Evolutionary conservation across 306 rosid genomes (phyloP).

Genomic region (Cotoneaster glaucophyllus): DNA sequence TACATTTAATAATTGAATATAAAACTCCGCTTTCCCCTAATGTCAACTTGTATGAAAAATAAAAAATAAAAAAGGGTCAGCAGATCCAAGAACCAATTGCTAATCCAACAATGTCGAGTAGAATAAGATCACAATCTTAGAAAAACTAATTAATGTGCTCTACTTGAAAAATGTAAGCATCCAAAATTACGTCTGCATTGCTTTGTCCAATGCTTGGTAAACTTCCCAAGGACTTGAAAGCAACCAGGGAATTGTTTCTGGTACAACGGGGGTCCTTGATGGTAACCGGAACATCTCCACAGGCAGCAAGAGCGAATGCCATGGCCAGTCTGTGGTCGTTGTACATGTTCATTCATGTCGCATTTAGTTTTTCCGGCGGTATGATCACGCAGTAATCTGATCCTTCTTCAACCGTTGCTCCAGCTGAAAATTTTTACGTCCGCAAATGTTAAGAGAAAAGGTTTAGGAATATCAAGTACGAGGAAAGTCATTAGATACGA

Average conservation of each 20-base stretch:
- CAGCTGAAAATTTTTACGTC: conserved; percentile 41
- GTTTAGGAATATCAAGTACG: not conserved
- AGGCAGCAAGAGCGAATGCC: conserved; percentile 94
- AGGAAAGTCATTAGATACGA: conserved; percentile 2
- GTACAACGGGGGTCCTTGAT: conserved; percentile 96
- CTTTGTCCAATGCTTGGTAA: conserved; percentile 22
- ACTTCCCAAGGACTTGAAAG: conserved; percentile 75
- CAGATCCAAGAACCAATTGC: conserved; percentile 12
- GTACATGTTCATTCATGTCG: conserved; percentile 77
- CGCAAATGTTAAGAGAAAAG: not conserved
- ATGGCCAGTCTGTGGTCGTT: conserved; percentile 99
- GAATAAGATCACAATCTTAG: conserved; percentile 11
- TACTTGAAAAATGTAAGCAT: conserved; percentile 5
- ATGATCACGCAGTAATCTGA: conserved; percentile 88
- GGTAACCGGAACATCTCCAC: conserved; percentile 85
- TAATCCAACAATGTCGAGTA: not conserved
- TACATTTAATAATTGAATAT: no score
- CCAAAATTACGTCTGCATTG: conserved; percentile 12
- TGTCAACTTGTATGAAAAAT: not conserved
- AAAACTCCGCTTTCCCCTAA: no score
- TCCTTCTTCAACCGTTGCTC: conserved; percentile 95
- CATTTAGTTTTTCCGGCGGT: conserved; percentile 70
- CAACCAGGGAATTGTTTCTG: conserved; percentile 88
- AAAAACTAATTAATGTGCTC: conserved; percentile 21
- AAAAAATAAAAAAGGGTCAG: not conserved